Base-by-base conservation (phyloP, 2,329 filamentous ascomycete genomes). In the Venturia carpophila region DNA sequence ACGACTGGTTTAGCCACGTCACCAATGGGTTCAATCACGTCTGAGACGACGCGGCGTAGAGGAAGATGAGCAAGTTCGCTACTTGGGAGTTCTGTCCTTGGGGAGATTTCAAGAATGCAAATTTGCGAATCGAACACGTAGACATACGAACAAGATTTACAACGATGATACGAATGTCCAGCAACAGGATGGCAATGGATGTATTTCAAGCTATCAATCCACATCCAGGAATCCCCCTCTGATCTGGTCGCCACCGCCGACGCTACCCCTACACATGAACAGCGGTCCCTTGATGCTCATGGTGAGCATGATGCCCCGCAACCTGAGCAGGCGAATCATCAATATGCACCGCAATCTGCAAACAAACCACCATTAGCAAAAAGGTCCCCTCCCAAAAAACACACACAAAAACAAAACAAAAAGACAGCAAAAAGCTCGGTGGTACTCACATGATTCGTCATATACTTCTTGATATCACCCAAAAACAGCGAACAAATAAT, bases 401-500 rank as follows among this genome's bases (percentile, higher is more conserved):
- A 27, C 27, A n/a, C n/a, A n/a, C n/a, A n/a, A n/a, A n/a, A n/a
- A n/a, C n/a, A n/a, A n/a, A n/a, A n/a, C n/a, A n/a, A n/a, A n/a
- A n/a, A n/a, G n/a, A n/a, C n/a, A n/a, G n/a, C n/a, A n/a, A n/a
- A n/a, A n/a, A n/a, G n/a, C n/a, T n/a, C n/a, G n/a, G n/a, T n/a
- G n/a, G n/a, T n/a, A 52, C 47, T 24, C 19, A 69, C 66, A 62
- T 70, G 69, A 63, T 70, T 67, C 27, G 70, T 69, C 72, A 74
- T 71, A 56, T 71, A 71, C 63, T 73, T 70, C 60, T 70, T 69
- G 62, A 76, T 73, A 62, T 75, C 71, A 11, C 70, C 68, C 68
- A 75, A 61, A 43, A 71, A 71, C 34, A 71, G 67, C 11, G 71
- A 66, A 34, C 67, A 68, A 1, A 75, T 60, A 27, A 75, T 69